Conservation (phyloP, 2,329 filamentous ascomycete genomes). For the Bertia moriformis region DNA sequence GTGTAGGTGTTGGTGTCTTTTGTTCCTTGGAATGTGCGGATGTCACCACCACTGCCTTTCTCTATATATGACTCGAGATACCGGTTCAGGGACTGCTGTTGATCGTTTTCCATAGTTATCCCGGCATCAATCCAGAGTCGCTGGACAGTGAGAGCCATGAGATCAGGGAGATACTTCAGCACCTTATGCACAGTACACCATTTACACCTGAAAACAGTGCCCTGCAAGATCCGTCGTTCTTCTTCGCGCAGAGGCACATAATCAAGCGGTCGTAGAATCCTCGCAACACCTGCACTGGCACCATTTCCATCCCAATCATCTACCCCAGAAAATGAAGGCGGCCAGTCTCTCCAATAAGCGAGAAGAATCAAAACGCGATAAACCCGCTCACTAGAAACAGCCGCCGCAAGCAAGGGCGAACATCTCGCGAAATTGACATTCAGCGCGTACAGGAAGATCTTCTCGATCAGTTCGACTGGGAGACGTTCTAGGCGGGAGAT, state of each 20-base stretch:
- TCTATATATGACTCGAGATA: too few relatives aligned
- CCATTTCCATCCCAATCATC: not conserved
- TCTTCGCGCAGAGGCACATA: not conserved
- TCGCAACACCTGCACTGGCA: not conserved
- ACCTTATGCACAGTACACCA: not conserved
- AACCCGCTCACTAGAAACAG: slow-evolving; percentile 21
- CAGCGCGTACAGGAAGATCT: slow-evolving; percentile 30
- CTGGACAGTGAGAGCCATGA: slow-evolving; percentile 14
- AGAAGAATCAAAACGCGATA: slow-evolving; percentile 21
- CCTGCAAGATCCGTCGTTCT: not conserved
- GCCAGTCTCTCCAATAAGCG: slow-evolving; percentile 21
- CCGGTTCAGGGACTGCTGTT: not conserved
- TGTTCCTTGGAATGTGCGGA: not conserved
- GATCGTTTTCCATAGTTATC: slow-evolving; percentile 6
- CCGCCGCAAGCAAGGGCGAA: slow-evolving; percentile 21
- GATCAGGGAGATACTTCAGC: slow-evolving; percentile 8
- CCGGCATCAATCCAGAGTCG: slow-evolving; percentile 18
- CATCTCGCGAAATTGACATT: slow-evolving; percentile 26
- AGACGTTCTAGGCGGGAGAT: slow-evolving; percentile 9
- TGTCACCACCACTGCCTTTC: not conserved
- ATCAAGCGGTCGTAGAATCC: not conserved
- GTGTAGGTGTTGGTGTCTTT: not conserved
- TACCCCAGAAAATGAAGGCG: slow-evolving; percentile 2
- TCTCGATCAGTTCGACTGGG: slow-evolving; percentile 32
- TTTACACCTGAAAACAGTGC: not conserved